Percentiles rank a stretch among this genome's conserved stretches.
These are phyloP conservation scores for Emmonsia crescens DNA, from an alignment of 2,329 filamentous ascomycete genomes.

Conservation along the genomic window DNA sequence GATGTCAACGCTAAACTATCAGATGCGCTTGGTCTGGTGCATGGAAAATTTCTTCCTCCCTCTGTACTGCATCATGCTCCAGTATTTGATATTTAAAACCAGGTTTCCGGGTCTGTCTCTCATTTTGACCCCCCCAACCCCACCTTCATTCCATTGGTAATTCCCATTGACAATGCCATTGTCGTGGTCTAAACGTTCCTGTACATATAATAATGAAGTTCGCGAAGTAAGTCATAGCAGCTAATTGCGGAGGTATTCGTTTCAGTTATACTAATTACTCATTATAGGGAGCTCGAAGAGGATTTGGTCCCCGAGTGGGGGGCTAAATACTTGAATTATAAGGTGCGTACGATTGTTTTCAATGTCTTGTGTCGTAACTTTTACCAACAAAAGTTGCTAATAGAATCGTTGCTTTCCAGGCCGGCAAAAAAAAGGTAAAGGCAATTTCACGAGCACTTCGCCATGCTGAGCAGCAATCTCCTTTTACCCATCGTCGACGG, in stretches of 20 bases:
- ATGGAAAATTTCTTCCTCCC: background rate
- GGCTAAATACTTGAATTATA: conserved; percentile 90
- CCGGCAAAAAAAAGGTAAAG: conserved; percentile 87
- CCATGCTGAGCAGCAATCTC: conserved; percentile 46
- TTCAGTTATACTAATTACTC: conserved; percentile 14
- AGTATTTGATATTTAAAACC: background rate
- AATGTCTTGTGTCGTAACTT: background rate
- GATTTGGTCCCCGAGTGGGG: conserved; percentile 92
- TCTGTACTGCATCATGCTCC: background rate
- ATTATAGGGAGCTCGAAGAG: conserved; percentile 61
- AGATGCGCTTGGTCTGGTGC: no score
- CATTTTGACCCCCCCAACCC: background rate
- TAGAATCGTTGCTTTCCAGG: conserved; percentile 27
- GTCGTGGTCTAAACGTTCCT: background rate
- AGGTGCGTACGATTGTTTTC: conserved; percentile 40
- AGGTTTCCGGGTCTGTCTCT: background rate
- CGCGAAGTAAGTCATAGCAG: conserved; percentile 41
- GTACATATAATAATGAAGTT: conserved; percentile 44
- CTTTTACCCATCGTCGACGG: conserved; percentile 37
- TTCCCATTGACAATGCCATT: background rate
- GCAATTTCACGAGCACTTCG: conserved; percentile 62
- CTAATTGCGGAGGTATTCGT: background rate
- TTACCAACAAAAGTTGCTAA: conserved; percentile 10
- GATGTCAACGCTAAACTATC: no score
- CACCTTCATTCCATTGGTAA: background rate